Base-by-base conservation (phyloP, 2,329 filamentous ascomycete species). In the Knoxdaviesia proteae region DNA sequence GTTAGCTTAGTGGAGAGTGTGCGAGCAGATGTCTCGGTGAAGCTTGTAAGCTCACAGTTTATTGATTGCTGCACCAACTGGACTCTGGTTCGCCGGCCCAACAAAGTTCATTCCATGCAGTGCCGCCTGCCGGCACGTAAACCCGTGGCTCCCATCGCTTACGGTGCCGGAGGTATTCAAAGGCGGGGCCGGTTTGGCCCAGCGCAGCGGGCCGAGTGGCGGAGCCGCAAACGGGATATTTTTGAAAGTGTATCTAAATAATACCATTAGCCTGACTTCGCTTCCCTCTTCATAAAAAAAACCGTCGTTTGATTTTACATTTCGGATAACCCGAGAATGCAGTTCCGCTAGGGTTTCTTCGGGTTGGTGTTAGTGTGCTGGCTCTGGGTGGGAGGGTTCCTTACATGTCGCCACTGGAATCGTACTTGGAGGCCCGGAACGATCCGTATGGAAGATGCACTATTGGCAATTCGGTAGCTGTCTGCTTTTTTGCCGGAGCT, bases 221-320 rank as follows among this genome's bases (percentile, higher is more conserved):
- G 61, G 59, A 7, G 61, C 61, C 2, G 59, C 62, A 48, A 60
- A 65, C 1, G 60, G 58, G 42, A 65, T 60, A 45, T 64, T 64
- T 43, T 56, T 57, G 49, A 64, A 65, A 34, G 43, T 47, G 32
- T 49, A 46, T 31, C 47, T 49, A 11, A 3, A 8, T 6, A 42
- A 20, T 42, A 46, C 42, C 7, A 32, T 29, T 4, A 30, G 36
- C 11, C 10, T 6, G 3, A 1, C 11, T 5, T 6, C 6, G 32
- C 5, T 5, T 5, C 4, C 5, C 33, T 37, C n/a, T 11, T 8
- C 7, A 10, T n/a, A 4, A n/a, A 10, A 31, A 6, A 32, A 38
- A n/a, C n/a, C 20, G 20, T 20, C 20, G 20, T 2, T 20, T 20
- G 20, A 20, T 20, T 20, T 20, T 20, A 2, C 3, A 20, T 20